Evolutionary conservation across 2,329 filamentous ascomycete genomes (phyloP), one percentile per base, ranked within the genome.

Genomic region (Alternaria triticimaculans): DNA sequence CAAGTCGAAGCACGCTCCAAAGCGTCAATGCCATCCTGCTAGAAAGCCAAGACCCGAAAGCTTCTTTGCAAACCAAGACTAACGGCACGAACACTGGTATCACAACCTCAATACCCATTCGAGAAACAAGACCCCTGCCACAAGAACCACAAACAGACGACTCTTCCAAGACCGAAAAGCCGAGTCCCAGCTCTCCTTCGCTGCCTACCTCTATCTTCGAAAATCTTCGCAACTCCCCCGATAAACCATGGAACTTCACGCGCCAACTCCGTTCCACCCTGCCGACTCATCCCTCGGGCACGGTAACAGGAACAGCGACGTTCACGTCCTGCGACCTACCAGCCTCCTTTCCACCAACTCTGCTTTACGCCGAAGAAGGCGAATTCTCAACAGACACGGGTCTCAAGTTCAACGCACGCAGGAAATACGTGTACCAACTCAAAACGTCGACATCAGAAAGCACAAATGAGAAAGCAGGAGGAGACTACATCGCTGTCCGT

Each of bases 11-110:
- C 21, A 97, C 94, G 0, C 82, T 98, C 41, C 94, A 97, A 80
- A 95, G 93, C 70, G 91, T 98, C 6, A 97, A 98, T 80, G 92
- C 92, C 59, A 97, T 93, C 73, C 81, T 98, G 55, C 95, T 98
- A 89, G 14, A 65, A 44, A 61, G 45, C 12, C 46, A 60, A 10
- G 51, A 65, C 15, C 58, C 48, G 33, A 65, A 60, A 62, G 48
- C 56, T 9, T 10, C 7, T n/a, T 21, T 26, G 20, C 48, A 56
- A 46, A 20, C 20, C 10, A 59, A 20, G 4, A 20, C 4, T 18
- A 48, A 43, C 25, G 15, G n/a, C 15, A 26, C 15, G 1, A 5
- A n/a, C 8, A 20, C 10, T 11, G 20, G 23, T 6, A 15, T 46
- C 9, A 21, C 26, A 12, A n/a, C 41, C 14, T 28, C 54, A 6